phyloP scores from a whole-genome alignment of 805 yeast species.

The Barnettozyma populi region DNA sequence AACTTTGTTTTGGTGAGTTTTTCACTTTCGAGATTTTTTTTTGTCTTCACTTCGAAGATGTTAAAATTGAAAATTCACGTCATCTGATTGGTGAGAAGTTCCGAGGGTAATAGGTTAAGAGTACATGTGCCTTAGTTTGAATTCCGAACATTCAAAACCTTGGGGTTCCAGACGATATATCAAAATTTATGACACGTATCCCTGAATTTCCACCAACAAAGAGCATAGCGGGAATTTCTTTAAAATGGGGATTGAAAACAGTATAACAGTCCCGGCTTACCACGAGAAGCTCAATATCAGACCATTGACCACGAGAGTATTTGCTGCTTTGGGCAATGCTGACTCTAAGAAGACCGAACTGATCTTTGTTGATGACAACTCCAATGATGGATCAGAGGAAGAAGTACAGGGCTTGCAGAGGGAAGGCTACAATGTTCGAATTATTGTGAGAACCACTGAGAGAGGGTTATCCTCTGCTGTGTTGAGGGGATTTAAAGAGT shows the following conservation, averaged over 20 bases:
- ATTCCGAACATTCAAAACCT: not conserved
- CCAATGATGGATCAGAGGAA: constrained; percentile 47
- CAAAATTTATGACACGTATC: not conserved
- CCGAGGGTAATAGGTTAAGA: constrained; percentile 2
- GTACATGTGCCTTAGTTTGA: not conserved
- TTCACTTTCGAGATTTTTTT: constrained; percentile 7
- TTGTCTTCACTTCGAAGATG: constrained; percentile 4
- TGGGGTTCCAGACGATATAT: too few species aligned
- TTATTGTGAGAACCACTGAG: constrained; percentile 45
- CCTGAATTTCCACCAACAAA: not conserved
- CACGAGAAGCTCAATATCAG: constrained; percentile 44
- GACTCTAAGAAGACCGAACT: constrained; percentile 39
- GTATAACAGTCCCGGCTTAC: constrained; percentile 46
- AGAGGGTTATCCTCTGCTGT: constrained; percentile 48
- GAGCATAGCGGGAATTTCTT: not conserved
- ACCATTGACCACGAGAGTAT: constrained; percentile 43
- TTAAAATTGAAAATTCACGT: constrained; percentile 22
- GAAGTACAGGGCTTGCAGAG: constrained; percentile 40
- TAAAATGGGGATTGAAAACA: constrained; percentile 31
- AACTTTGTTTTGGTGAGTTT: not conserved
- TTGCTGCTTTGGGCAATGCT: constrained; percentile 41
- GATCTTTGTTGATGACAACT: constrained; percentile 47
- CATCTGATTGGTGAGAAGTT: constrained; percentile 19
- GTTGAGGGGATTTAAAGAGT: constrained; percentile 40
- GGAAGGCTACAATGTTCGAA: constrained; percentile 43